phyloP scores from a whole-genome alignment of 768 basidiomycete species.

The Vararia minispora region DNA sequence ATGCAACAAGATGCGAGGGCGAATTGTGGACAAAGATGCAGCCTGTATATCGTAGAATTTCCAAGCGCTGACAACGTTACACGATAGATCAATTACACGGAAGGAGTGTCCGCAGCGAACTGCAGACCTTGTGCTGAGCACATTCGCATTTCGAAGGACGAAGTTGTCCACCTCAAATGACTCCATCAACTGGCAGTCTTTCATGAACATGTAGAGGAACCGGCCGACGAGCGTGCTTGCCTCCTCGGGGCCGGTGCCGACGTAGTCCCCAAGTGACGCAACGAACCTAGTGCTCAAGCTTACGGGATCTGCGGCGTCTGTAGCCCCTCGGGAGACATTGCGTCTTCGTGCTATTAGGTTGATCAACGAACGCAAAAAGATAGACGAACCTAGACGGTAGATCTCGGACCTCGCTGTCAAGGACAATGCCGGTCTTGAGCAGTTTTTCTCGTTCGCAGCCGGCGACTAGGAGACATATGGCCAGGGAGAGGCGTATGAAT shows the following conservation, averaged over 20 bases:
- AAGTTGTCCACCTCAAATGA: constrained; percentile 66
- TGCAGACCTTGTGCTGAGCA: constrained; percentile 50
- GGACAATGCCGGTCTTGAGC: constrained; percentile 33
- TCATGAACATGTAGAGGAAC: constrained; percentile 51
- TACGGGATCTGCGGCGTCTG: constrained; percentile 43
- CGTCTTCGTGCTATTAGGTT: constrained; percentile 26
- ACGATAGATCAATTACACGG: not conserved
- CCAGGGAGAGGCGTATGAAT: constrained; percentile 54
- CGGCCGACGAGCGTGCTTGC: constrained; percentile 44
- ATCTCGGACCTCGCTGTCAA: constrained; percentile 32
- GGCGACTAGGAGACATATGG: constrained; percentile 49
- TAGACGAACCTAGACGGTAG: constrained; percentile 46
- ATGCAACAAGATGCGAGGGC: constrained; percentile 47
- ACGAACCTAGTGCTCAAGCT: constrained; percentile 48
- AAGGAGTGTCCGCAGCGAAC: not conserved
- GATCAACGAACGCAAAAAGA: not conserved
- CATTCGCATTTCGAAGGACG: constrained; percentile 46
- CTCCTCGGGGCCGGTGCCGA: constrained; percentile 35
- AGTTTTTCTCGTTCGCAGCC: constrained; percentile 50
- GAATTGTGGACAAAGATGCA: constrained; percentile 39
- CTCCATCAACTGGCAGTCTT: constrained; percentile 48
- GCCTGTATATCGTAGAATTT: constrained; percentile 52
- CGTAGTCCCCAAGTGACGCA: constrained; percentile 38
- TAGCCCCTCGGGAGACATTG: constrained; percentile 31
- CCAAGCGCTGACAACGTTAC: constrained; percentile 43